Base-by-base conservation (phyloP, 805 yeast genomes). In the Spencermartinsiella europaea region DNA sequence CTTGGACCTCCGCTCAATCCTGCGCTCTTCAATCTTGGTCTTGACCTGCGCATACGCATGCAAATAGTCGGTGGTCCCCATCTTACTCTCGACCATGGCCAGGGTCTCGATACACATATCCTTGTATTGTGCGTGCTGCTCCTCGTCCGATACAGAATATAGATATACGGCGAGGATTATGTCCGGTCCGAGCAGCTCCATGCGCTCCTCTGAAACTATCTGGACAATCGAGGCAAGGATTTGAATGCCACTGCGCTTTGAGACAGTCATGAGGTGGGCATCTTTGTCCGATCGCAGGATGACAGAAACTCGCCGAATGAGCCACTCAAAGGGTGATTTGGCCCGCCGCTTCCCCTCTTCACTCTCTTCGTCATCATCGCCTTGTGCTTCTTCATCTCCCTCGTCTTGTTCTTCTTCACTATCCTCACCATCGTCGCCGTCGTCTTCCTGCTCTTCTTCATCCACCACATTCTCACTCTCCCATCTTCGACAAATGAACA, bases 1-100 rank as follows among this genome's bases (percentile, higher is more conserved):
- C 60, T 81, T 83, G 0, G 85, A 76, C 60, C 74, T 80, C 65
- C 97, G 79, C 41, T 87, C 95, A 48, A 75, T 75, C 58, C 97
- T 77, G 63, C 87, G 77, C 31, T 70, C 69, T 22, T 65, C 67
- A 20, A 90, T 82, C 15, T 58, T 57, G 52, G 74, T 78, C 60
- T 80, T 79, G n/a, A 88, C 93, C 38, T 69, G 69, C 1, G 85
- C 69, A 59, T 81, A 83, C 1, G 77, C 66, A 17, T 69, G 63
- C 10, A 86, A 75, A 60, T 83, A 91, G 21, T 74, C 80, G 0
- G 89, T 74, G 5, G 81, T 76, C 7, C 96, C 93, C 40, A 91
- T 60, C 56, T 81, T 84, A 15, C 69, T 62, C 51, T 86, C 86
- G 45, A 87, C 68, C 62, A 85, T 65, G 47, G 76, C 76, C 64